phyloP scores from a whole-genome alignment of 768 basidiomycete genomes.

The Botryobasidium botryosum region DNA sequence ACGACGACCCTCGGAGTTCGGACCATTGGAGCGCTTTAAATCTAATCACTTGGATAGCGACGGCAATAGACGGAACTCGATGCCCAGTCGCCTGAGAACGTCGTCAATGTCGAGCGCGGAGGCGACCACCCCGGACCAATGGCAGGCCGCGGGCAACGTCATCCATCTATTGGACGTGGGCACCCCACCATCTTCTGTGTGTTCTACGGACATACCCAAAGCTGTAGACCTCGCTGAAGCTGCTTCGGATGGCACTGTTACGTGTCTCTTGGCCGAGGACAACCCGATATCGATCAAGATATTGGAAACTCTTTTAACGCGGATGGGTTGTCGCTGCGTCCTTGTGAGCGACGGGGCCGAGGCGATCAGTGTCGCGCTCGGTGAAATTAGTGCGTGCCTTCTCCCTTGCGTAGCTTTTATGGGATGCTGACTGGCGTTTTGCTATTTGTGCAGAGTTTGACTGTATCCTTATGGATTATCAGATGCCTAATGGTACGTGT shows the following conservation, averaged over 20 bases:
- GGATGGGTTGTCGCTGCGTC: slow-evolving; percentile 88
- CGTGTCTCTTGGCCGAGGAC: slow-evolving; percentile 88
- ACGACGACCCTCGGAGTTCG: slow-evolving; percentile 81
- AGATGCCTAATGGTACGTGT: slow-evolving; percentile 81
- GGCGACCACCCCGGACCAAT: slow-evolving; percentile 30
- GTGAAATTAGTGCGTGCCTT: slow-evolving; percentile 72
- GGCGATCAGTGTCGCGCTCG: slow-evolving; percentile 93
- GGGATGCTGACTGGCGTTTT: slow-evolving; percentile 3
- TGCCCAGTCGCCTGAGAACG: slow-evolving; percentile 76
- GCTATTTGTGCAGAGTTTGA: slow-evolving; percentile 55
- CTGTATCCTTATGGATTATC: slow-evolving; percentile 85
- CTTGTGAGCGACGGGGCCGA: slow-evolving; percentile 94
- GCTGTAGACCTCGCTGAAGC: slow-evolving; percentile 49
- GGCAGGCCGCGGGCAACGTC: slow-evolving; percentile 15
- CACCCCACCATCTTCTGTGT: slow-evolving; percentile 73
- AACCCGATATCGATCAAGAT: slow-evolving; percentile 98
- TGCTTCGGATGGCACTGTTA: slow-evolving; percentile 84
- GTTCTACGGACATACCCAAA: slow-evolving; percentile 26
- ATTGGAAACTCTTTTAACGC: slow-evolving; percentile 81
- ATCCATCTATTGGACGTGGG: slow-evolving; percentile 33
- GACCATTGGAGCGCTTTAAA: slow-evolving; percentile 79
- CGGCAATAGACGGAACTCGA: slow-evolving; percentile 44
- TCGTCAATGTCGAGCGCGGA: slow-evolving; percentile 71
- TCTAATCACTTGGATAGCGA: slow-evolving; percentile 59
- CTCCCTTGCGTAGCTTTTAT: slow-evolving; percentile 14